These are phyloP conservation scores for Fusarium sterilihyphosum DNA, from an alignment of 2,329 filamentous ascomycete genomes.

Conservation along the genomic window DNA sequence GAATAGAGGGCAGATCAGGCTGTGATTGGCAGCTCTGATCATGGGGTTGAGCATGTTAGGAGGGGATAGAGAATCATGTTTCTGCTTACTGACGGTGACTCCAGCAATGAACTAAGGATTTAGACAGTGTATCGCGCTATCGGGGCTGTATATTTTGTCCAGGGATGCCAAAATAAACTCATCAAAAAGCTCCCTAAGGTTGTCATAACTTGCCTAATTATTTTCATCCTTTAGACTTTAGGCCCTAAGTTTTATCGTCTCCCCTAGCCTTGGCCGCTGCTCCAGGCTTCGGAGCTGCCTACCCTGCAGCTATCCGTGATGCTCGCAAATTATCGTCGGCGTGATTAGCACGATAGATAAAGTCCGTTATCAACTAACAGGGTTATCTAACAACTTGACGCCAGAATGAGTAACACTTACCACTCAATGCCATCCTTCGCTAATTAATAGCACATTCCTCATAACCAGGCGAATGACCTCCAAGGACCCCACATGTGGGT, in stretches of 20 bases:
- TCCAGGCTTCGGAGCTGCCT: not conserved
- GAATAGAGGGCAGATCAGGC: not conserved
- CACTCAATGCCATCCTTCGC: not conserved
- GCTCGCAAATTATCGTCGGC: not conserved
- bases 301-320: no score
- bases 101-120: not conserved
- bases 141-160: not conserved
- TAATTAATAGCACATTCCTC: not conserved
- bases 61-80: not conserved
- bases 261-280: not conserved
- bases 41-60: not conserved
- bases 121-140: not conserved
- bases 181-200: no score
- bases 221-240: no score
- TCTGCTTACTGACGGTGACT: not conserved
- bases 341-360: no score
- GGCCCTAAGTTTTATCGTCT: not conserved
- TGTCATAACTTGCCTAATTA: accelerated
- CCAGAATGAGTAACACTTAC: not conserved
- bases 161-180: not conserved
- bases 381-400: accelerated
- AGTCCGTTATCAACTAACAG: accelerated
- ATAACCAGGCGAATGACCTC: not conserved
- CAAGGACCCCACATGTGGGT: accelerated
- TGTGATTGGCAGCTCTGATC: not conserved